These are phyloP conservation scores for Camellia granthamiana DNA, from an alignment of 148 eudicot genomes.

Conservation along the genomic window DNA sequence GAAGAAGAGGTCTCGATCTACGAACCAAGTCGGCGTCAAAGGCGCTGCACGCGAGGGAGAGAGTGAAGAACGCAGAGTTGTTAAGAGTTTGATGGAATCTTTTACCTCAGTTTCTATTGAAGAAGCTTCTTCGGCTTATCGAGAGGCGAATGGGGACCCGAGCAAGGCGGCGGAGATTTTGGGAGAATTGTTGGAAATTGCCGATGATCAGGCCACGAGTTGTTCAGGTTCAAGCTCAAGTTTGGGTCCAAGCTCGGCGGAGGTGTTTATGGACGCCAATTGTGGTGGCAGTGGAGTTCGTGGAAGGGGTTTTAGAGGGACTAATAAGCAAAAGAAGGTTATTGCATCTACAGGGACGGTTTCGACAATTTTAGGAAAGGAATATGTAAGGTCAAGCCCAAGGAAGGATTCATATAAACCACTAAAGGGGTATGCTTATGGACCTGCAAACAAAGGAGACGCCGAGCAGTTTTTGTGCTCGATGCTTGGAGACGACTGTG, in stretches of 20 bases:
- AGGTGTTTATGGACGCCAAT: conserved; percentile 26
- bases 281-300: conserved; percentile 10
- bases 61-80: conserved; percentile 26
- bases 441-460: conserved; percentile 45
- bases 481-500: conserved; percentile 81
- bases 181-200: conserved; percentile 29
- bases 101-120: conserved; percentile 60
- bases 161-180: conserved; percentile 64
- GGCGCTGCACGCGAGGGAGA: background rate
- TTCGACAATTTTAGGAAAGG: conserved; percentile 59
- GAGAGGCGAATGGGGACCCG: conserved; percentile 51
- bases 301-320: conserved; percentile 29
- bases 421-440: conserved; percentile 30
- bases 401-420: conserved; percentile 38
- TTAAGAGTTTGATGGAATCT: conserved; percentile 50
- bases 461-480: conserved; percentile 77
- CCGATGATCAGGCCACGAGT: conserved; percentile 32
- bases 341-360: conserved; percentile 75
- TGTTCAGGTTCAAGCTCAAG: conserved; percentile 54
- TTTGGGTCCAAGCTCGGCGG: conserved; percentile 33
- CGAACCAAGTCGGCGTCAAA: conserved; percentile 21
- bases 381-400: conserved; percentile 47
- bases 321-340: conserved; percentile 46
- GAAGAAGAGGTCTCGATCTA: conserved; percentile 43
- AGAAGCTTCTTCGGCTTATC: conserved; percentile 54